A percentile compares a stretch with the other conserved stretches of the same genome.
phyloP scores from a whole-genome alignment of 73 alveolate species.

The Diophrys appendiculata region DNA sequence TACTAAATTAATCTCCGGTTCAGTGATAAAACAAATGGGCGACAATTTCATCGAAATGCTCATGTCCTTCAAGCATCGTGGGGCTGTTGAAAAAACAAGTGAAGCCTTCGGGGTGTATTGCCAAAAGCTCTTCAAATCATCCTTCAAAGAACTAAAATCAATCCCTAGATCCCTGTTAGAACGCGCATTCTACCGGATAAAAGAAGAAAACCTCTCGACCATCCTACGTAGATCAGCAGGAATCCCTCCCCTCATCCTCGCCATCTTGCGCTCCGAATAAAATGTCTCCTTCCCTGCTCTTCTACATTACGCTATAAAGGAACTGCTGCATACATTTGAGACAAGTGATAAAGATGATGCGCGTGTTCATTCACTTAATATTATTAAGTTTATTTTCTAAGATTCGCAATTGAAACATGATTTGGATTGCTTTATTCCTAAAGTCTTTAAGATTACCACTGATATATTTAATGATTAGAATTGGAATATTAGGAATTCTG shows the following conservation, averaged over 20 bases:
- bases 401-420: constrained; percentile 48
- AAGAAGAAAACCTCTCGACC: constrained; percentile 29
- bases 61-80: constrained; percentile 44
- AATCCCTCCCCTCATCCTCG: constrained; percentile 49
- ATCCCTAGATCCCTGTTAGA: constrained; percentile 23
- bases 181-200: constrained; percentile 28
- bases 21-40: constrained; percentile 6
- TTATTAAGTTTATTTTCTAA: constrained; percentile 47
- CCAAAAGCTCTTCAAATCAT: constrained; percentile 15
- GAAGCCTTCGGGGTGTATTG: constrained; percentile 43
- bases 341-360: constrained; percentile 20
- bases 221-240: constrained; percentile 56
- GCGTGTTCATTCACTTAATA: constrained; percentile 51
- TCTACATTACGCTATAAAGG: constrained; percentile 17
- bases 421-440: constrained; percentile 19
- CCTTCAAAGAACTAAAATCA: constrained; percentile 2
- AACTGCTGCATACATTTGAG: constrained; percentile 21
- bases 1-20: constrained; percentile 21
- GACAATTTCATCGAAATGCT: constrained; percentile 38
- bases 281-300: constrained; percentile 19
- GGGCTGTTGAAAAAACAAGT: constrained; percentile 54
- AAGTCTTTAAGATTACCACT: constrained; percentile 36
- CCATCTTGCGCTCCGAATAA: constrained; percentile 39
- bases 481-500: constrained; percentile 43
- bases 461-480: constrained; percentile 23